Conservation (phyloP, 2,329 filamentous ascomycete genomes). For the Capronia americana region DNA sequence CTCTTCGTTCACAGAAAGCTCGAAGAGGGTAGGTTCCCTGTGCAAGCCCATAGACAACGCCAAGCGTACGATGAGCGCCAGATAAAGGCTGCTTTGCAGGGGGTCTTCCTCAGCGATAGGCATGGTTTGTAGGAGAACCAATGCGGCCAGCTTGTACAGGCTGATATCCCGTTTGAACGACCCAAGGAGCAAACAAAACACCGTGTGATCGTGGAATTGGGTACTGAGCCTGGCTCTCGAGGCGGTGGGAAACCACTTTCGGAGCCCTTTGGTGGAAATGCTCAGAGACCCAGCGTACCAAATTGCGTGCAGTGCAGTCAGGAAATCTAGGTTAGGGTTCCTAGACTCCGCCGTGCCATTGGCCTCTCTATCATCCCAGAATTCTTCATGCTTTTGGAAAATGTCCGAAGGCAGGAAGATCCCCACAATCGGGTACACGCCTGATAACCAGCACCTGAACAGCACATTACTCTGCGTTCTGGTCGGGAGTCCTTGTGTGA, state of each 20-base stretch:
- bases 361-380: constrained; percentile 50
- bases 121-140: constrained; percentile 56
- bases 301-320: constrained; percentile 54
- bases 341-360: constrained; percentile 45
- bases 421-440: constrained; percentile 54
- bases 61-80: constrained; percentile 53
- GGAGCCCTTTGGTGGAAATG: constrained; percentile 46
- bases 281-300: constrained; percentile 58
- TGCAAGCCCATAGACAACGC: constrained; percentile 46
- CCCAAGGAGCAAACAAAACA: constrained; percentile 50
- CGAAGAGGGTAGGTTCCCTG: constrained; percentile 57
- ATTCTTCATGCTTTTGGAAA: constrained; percentile 49
- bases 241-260: constrained; percentile 34
- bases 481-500: constrained; percentile 51
- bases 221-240: constrained; percentile 47
- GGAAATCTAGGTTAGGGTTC: constrained; percentile 50
- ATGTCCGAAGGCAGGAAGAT: constrained; percentile 53
- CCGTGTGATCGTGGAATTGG: constrained; percentile 51
- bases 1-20: constrained; percentile 54
- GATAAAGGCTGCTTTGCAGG: constrained; percentile 55
- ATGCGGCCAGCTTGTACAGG: constrained; percentile 54
- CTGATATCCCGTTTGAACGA: constrained; percentile 55
- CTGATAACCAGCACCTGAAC: constrained; percentile 56
- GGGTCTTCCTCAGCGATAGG: constrained; percentile 57
- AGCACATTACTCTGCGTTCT: constrained; percentile 55